Conservation (phyloP, 2,329 filamentous ascomycete genomes). For the Lasiodiplodia sp. region DNA sequence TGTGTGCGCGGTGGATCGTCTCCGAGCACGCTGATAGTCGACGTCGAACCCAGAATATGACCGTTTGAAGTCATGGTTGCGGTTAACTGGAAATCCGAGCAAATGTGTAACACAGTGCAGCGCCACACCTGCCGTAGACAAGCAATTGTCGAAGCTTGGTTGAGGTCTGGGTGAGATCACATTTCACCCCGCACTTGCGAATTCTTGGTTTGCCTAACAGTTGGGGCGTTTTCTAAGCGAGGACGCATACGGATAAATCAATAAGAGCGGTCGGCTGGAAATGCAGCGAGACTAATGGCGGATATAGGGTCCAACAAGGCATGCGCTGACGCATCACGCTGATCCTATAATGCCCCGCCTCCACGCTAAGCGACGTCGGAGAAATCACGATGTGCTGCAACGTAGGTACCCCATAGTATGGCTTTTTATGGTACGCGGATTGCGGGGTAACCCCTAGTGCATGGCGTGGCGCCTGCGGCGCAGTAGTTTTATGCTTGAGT, state of each 20-base stretch:
- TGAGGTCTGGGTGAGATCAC: neutral
- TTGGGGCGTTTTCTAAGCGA: neutral
- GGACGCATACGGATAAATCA: slow-evolving; percentile 8
- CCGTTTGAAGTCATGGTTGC: neutral
- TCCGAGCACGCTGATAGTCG: slow-evolving; percentile 9
- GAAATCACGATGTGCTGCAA: slow-evolving; percentile 7
- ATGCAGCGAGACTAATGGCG: slow-evolving; percentile 11
- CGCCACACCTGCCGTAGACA: neutral
- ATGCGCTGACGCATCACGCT: slow-evolving; percentile 3
- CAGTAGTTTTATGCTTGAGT: neutral
- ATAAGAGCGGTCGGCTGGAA: neutral
- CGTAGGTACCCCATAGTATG: slow-evolving; percentile 4
- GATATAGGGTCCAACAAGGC: neutral
- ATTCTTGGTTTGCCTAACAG: neutral
- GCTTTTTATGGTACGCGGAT: slow-evolving; percentile 1
- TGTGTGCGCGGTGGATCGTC: slow-evolving; percentile 45
- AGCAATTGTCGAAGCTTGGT: neutral
- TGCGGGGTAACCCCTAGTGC: slow-evolving; percentile 5
- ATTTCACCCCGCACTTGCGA: slow-evolving; percentile 5
- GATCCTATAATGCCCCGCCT: slow-evolving; percentile 10
- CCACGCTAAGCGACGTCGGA: slow-evolving; percentile 18
- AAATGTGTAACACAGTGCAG: neutral
- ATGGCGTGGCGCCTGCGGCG: slow-evolving; percentile 8
- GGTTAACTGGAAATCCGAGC: neutral
- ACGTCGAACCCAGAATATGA: neutral